These are phyloP conservation scores for Cladosporium sp. DNA, from an alignment of 2,329 filamentous ascomycete species.

Conservation along the genomic window DNA sequence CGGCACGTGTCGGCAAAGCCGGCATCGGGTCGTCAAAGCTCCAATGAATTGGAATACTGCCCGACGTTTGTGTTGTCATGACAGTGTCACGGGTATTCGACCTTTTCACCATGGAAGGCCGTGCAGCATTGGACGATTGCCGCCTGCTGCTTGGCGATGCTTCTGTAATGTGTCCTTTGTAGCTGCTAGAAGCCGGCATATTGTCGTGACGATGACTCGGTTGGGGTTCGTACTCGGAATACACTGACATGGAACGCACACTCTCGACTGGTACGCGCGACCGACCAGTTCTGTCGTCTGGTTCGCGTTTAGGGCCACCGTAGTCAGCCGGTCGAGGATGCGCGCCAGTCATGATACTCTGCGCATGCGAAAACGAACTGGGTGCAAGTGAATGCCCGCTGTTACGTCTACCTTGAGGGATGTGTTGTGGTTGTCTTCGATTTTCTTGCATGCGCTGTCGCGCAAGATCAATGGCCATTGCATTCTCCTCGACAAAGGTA, in stretches of 20 bases:
- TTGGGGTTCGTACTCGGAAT: slow-evolving; percentile 33
- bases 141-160: slow-evolving; percentile 2
- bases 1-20: slow-evolving; percentile 1
- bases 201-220: neutral
- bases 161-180: slow-evolving; percentile 6
- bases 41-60: slow-evolving; percentile 25
- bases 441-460: slow-evolving; percentile 17
- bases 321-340: neutral
- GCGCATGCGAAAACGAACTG: neutral
- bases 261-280: slow-evolving; percentile 17
- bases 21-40: slow-evolving; percentile 15
- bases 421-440: neutral
- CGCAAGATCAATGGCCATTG: slow-evolving; percentile 15
- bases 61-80: slow-evolving; percentile 24
- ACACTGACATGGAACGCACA: slow-evolving; percentile 19
- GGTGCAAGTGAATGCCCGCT: neutral
- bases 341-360: slow-evolving; percentile 3
- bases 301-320: neutral
- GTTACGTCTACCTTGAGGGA: neutral
- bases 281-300: slow-evolving; percentile 15
- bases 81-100: slow-evolving; percentile 9
- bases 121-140: slow-evolving; percentile 10
- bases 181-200: neutral
- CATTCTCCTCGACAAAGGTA: slow-evolving; percentile 16
- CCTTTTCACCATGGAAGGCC: slow-evolving; percentile 15